Conservation (phyloP, 2,329 filamentous ascomycete genomes). For the Ramularia endophylla region DNA sequence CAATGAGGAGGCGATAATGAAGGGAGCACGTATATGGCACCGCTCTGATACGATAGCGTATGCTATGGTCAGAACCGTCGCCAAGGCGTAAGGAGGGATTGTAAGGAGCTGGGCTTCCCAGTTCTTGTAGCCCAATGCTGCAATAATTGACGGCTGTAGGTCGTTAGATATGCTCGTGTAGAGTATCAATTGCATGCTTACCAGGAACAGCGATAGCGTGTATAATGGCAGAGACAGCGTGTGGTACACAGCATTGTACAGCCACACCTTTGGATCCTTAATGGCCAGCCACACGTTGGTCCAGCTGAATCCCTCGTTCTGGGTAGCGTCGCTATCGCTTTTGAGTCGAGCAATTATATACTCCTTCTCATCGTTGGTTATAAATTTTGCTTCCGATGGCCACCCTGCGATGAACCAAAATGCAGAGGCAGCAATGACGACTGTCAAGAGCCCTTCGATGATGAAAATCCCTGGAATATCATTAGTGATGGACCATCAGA, state of each 20-base stretch:
- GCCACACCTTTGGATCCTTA: conserved; percentile 63
- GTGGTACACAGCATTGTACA: conserved; percentile 67
- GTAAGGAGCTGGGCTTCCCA: conserved; percentile 35
- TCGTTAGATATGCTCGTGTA: conserved; percentile 18
- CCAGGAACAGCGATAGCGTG: conserved; percentile 41
- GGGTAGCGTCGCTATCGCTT: conserved; percentile 63
- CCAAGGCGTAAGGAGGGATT: conserved; percentile 33
- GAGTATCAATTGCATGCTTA: conserved; percentile 32
- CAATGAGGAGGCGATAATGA: conserved; percentile 51
- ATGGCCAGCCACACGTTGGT: conserved; percentile 56
- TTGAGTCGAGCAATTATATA: conserved; percentile 59
- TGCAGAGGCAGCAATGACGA: conserved; percentile 48
- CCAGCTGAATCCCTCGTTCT: conserved; percentile 65
- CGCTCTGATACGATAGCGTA: conserved; percentile 58
- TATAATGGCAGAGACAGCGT: conserved; percentile 59
- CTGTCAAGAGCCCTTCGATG: conserved; percentile 41
- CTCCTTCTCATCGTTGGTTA: conserved; percentile 53
- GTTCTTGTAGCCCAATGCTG: conserved; percentile 44
- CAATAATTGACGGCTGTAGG: conserved; percentile 54
- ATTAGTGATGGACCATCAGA: conserved; percentile 5
- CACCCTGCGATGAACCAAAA: conserved; percentile 52
- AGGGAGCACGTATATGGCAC: conserved; percentile 52
- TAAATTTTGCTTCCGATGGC: conserved; percentile 48
- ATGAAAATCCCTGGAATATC: conserved; percentile 65
- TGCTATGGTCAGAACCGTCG: conserved; percentile 51